These are phyloP conservation scores for Galeopsis tetrahit DNA, from an alignment of 257 asterid genomes.

Conservation along the genomic window DNA sequence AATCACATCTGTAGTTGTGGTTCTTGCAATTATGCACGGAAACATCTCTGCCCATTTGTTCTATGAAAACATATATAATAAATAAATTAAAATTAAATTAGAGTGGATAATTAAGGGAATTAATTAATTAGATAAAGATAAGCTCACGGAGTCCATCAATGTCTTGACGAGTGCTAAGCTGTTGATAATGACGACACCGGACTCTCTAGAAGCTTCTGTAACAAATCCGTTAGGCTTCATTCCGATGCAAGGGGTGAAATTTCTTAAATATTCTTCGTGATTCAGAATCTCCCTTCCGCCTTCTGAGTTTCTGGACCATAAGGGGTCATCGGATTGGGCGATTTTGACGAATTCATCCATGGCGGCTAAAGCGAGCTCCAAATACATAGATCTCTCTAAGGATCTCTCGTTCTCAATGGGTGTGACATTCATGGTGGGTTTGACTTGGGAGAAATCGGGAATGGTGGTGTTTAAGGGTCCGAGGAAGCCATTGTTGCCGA, in stretches of 20 bases:
- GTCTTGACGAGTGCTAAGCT: constrained; percentile 59
- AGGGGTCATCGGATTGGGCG: constrained; percentile 74
- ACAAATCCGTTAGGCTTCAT: constrained; percentile 55
- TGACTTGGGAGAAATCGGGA: constrained; percentile 50
- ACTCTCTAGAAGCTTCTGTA: constrained; percentile 60
- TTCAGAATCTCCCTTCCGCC: constrained; percentile 58
- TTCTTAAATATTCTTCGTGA: constrained; percentile 49
- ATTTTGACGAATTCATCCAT: constrained; percentile 87
- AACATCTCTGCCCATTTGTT: constrained; percentile 79
- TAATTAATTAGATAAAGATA: neutral
- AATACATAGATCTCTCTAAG: constrained; percentile 74
- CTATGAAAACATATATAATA: constrained; percentile 33
- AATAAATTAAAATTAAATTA: neutral
- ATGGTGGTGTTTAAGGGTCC: constrained; percentile 38
- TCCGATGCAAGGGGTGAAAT: constrained; percentile 50
- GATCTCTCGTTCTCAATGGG: constrained; percentile 44
- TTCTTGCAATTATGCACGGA: constrained; percentile 64
- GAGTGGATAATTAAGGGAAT: neutral
- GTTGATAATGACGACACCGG: constrained; percentile 52
- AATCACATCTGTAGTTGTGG: constrained; percentile 59
- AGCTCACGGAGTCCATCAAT: constrained; percentile 65
- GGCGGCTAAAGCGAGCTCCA: constrained; percentile 87
- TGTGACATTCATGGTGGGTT: constrained; percentile 22
- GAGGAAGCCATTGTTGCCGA: constrained; percentile 62
- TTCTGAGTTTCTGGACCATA: constrained; percentile 70